These are phyloP conservation scores for Aspergillus brasiliensis DNA, from an alignment of 2,329 filamentous ascomycete species.

Conservation along the genomic window DNA sequence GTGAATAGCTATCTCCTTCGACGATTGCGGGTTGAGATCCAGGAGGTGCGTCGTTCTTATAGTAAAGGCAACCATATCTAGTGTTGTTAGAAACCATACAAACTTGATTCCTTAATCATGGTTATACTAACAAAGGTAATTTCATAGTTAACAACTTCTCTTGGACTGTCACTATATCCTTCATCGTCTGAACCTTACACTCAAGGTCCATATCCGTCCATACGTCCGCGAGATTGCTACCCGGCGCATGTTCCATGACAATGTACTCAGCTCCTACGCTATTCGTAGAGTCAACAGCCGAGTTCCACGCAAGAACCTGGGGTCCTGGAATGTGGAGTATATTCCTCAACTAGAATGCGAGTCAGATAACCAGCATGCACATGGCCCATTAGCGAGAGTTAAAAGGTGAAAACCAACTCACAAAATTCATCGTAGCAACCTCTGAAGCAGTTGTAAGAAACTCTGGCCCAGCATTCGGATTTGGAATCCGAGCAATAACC, in stretches of 20 bases:
- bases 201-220: too few relatives aligned
- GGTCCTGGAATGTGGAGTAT: conserved; percentile 3
- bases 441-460: conserved; percentile 26
- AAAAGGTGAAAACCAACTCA: background rate
- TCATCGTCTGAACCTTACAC: too few relatives aligned
- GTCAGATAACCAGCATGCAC: background rate
- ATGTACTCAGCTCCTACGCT: conserved; percentile 14
- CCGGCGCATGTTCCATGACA: conserved; percentile 9
- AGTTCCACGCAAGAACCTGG: conserved; percentile 4
- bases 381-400: background rate
- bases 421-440: conserved; percentile 25
- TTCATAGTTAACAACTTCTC: too few relatives aligned
- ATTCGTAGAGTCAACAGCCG: background rate
- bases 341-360: background rate
- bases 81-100: too few relatives aligned
- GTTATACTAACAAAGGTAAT: too few relatives aligned
- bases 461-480: conserved; percentile 23
- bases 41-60: too few relatives aligned
- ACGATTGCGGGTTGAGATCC: too few relatives aligned
- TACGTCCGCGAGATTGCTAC: too few relatives aligned
- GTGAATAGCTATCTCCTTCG: too few relatives aligned
- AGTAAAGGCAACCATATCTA: too few relatives aligned
- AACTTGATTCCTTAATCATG: too few relatives aligned
- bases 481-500: conserved; percentile 27
- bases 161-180: too few relatives aligned